phyloP scores from a whole-genome alignment of 2,329 filamentous ascomycete species.

The Clathrospora elynae region DNA sequence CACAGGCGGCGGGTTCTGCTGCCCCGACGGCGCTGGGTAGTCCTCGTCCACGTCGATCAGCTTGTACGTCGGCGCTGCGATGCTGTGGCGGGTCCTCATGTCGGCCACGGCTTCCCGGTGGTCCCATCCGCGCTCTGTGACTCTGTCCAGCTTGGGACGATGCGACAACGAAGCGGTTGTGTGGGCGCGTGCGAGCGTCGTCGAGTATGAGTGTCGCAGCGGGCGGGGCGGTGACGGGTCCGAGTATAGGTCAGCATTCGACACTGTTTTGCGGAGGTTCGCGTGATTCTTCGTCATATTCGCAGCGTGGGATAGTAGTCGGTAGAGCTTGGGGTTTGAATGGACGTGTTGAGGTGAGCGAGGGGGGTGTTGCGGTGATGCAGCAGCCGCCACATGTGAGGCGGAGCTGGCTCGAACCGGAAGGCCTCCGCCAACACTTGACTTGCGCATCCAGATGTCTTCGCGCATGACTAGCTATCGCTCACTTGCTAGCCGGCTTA shows the following conservation, averaged over 20 bases:
- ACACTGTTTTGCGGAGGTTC: constrained; percentile 43
- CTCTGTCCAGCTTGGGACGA: constrained; percentile 26
- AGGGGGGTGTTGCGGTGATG: constrained; percentile 7
- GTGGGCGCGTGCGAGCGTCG: constrained; percentile 38
- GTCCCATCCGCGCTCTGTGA: constrained; percentile 16
- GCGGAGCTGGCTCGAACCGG: constrained; percentile 17
- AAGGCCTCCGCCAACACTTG: constrained; percentile 7
- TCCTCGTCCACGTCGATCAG: constrained; percentile 43
- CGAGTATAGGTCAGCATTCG: constrained; percentile 46
- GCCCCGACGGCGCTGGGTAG: constrained; percentile 19
- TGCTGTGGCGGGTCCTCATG: constrained; percentile 35
- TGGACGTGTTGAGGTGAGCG: too few relatives aligned
- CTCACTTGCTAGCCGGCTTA: too few relatives aligned
- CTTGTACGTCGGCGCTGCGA: constrained; percentile 37
- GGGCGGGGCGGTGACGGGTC: constrained; percentile 40
- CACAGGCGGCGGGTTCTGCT: constrained; percentile 45
- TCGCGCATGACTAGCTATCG: neutral
- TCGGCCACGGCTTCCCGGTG: constrained; percentile 12
- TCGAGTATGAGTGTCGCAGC: constrained; percentile 33
- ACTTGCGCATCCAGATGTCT: neutral
- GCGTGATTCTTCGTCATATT: constrained; percentile 48
- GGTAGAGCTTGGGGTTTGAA: too few relatives aligned
- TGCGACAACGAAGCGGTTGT: constrained; percentile 37
- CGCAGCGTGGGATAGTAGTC: neutral
- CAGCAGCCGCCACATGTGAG: constrained; percentile 18